A percentile compares a stretch with the other conserved stretches of the same genome.
Conservation (phyloP, 1,284 basidiomycete species). For the Athelia sp. region DNA sequence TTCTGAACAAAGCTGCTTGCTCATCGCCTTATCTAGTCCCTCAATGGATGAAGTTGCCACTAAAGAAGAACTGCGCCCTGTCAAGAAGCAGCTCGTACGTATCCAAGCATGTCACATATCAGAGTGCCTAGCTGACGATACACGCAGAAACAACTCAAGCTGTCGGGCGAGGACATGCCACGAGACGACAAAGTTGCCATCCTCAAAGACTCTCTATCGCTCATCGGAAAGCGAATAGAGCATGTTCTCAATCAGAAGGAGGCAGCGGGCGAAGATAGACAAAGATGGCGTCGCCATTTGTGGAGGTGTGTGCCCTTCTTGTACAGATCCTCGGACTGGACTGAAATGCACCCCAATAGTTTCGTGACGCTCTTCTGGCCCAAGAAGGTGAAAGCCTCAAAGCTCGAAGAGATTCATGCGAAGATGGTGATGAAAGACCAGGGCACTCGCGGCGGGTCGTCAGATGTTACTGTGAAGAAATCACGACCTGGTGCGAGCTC, state of each 20-base stretch:
- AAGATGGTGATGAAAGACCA: conserved; percentile 86
- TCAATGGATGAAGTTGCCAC: conserved; percentile 96
- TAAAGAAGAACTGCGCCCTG: conserved; percentile 94
- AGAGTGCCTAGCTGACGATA: not conserved
- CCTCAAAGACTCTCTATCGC: conserved; percentile 91
- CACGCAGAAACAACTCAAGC: conserved; percentile 87
- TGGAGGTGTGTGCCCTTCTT: conserved; percentile 74
- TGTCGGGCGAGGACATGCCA: conserved; percentile 88
- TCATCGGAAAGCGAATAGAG: conserved; percentile 93
- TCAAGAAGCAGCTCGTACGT: conserved; percentile 91
- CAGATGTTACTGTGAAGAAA: conserved; percentile 44
- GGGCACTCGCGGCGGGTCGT: conserved; percentile 41
- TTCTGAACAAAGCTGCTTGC: not conserved
- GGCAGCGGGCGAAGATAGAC: conserved; percentile 71
- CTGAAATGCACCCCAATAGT: conserved; percentile 31
- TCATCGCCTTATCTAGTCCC: conserved; percentile 43
- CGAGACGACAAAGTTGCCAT: conserved; percentile 94
- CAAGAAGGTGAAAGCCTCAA: conserved; percentile 88
- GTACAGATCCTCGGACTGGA: conserved; percentile 1
- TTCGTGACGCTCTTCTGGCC: conserved; percentile 98
- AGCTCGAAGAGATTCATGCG: conserved; percentile 88
- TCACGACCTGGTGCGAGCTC: conserved; percentile 40
- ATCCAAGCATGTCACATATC: not conserved
- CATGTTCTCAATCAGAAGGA: conserved; percentile 75
- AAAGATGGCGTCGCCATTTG: conserved; percentile 88